These are phyloP conservation scores for Monosporozyma servazzii DNA, from an alignment of 805 yeast genomes.

Conservation along the genomic window DNA sequence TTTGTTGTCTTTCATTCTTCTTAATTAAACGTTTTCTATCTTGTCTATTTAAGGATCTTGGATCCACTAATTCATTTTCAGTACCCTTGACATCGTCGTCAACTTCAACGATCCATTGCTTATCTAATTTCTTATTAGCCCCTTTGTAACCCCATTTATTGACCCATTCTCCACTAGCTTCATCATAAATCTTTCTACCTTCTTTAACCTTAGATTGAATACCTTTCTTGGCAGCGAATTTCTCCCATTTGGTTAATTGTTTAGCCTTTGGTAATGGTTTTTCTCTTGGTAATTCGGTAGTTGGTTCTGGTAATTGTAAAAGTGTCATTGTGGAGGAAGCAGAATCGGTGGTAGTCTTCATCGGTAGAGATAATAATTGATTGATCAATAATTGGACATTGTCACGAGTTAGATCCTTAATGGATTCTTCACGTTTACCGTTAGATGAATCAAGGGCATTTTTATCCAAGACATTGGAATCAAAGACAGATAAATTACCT, in stretches of 20 bases:
- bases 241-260: slow-evolving; percentile 93
- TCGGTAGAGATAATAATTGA: slow-evolving; percentile 83
- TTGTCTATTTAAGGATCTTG: slow-evolving; percentile 69
- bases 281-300: slow-evolving; percentile 82
- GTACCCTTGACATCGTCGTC: slow-evolving; percentile 59
- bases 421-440: slow-evolving; percentile 52
- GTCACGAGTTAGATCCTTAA: slow-evolving; percentile 69
- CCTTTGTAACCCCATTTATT: slow-evolving; percentile 98
- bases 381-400: slow-evolving; percentile 86
- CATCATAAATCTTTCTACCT: slow-evolving; percentile 85
- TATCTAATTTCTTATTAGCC: slow-evolving; percentile 74
- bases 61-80: slow-evolving; percentile 66
- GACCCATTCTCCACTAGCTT: slow-evolving; percentile 87
- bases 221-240: slow-evolving; percentile 92
- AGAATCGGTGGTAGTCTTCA: slow-evolving; percentile 76
- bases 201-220: slow-evolving; percentile 82
- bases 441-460: slow-evolving; percentile 43
- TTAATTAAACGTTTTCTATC: slow-evolving; percentile 80
- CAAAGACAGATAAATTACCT: slow-evolving; percentile 86
- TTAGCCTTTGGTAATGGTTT: slow-evolving; percentile 90
- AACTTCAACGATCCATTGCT: slow-evolving; percentile 94
- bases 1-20: slow-evolving; percentile 64
- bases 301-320: slow-evolving; percentile 75
- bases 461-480: slow-evolving; percentile 74
- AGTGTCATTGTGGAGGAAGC: slow-evolving; percentile 56